Conservation (phyloP, 352 stramenopile species). For the Phytophthora colocasiae region DNA sequence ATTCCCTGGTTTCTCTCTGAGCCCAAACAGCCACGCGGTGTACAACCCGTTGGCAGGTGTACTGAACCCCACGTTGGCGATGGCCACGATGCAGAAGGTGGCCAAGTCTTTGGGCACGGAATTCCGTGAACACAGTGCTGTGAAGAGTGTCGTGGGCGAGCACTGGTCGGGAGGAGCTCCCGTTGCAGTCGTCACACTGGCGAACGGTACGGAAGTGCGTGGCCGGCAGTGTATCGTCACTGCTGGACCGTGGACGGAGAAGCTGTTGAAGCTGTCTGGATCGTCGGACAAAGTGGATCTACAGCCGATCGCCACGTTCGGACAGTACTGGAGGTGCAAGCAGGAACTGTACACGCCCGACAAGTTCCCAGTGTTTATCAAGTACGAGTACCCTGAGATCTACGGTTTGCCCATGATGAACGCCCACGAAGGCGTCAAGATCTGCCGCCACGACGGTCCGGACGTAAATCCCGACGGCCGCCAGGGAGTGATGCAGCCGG, state of each 20-base stretch:
- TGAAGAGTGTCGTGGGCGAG: conserved; percentile 34
- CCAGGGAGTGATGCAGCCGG: conserved; percentile 45
- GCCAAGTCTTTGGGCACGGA: conserved; percentile 42
- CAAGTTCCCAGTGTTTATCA: conserved; percentile 76
- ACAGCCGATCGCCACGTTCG: conserved; percentile 70
- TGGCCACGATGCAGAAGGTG: conserved; percentile 58
- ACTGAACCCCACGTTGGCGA: conserved; percentile 61
- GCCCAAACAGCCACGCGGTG: conserved; percentile 46
- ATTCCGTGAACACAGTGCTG: conserved; percentile 48
- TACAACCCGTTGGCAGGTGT: conserved; percentile 57
- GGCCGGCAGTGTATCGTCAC: conserved; percentile 63
- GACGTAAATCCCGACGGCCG: conserved; percentile 53
- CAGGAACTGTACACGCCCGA: conserved; percentile 49
- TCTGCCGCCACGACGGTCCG: conserved; percentile 69
- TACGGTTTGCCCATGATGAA: conserved; percentile 67
- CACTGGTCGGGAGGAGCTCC: conserved; percentile 18
- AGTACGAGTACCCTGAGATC: conserved; percentile 56
- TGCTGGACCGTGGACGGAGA: conserved; percentile 61
- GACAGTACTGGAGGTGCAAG: conserved; percentile 66
- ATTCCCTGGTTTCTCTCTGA: conserved; percentile 64
- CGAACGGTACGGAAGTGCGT: conserved; percentile 30
- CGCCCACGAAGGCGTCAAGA: conserved; percentile 65
- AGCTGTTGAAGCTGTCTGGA: conserved; percentile 37
- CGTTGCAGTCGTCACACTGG: conserved; percentile 42
- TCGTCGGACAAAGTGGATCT: conserved; percentile 43